Conservation (phyloP, 2,329 filamentous ascomycete species). For the Arthrobotrys megalospora region DNA sequence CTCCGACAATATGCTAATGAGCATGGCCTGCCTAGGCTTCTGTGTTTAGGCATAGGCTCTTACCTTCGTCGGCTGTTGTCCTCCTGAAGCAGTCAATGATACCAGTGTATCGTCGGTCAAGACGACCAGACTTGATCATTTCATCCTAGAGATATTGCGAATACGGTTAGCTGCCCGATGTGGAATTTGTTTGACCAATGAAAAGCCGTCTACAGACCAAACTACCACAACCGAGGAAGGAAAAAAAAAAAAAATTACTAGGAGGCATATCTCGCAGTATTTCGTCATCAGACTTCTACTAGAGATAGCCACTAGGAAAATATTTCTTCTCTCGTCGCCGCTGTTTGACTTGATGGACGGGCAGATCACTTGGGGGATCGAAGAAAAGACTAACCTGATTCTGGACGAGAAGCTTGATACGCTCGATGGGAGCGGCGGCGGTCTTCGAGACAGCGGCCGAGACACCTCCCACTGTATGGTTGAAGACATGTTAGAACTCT, state of each 20-base stretch:
- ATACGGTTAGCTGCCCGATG: slow-evolving; percentile 61
- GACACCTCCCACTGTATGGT: slow-evolving; percentile 93
- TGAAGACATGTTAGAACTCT: slow-evolving; percentile 52
- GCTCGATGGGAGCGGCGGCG: slow-evolving; percentile 99
- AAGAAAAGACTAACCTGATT: slow-evolving; percentile 85
- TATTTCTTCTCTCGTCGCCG: background rate
- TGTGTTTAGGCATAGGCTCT: slow-evolving; percentile 6
- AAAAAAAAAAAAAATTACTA: slow-evolving; percentile 53
- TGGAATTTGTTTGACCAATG: slow-evolving; percentile 63
- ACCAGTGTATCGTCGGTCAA: slow-evolving; percentile 95
- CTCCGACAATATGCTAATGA: background rate
- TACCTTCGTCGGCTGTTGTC: slow-evolving; percentile 89
- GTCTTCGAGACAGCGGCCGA: slow-evolving; percentile 99
- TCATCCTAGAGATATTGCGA: slow-evolving; percentile 80
- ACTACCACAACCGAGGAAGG: slow-evolving; percentile 39
- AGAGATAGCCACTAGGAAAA: slow-evolving; percentile 8
- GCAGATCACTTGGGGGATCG: background rate
- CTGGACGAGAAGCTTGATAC: slow-evolving; percentile 99
- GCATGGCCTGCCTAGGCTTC: background rate
- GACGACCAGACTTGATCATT: slow-evolving; percentile 99
- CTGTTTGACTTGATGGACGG: background rate
- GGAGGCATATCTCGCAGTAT: slow-evolving; percentile 47
- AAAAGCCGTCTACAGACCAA: slow-evolving; percentile 24
- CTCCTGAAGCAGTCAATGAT: slow-evolving; percentile 96
- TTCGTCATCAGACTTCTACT: slow-evolving; percentile 46